Base-by-base conservation (phyloP, 1,284 basidiomycete genomes). In the Ganoderma meredithae region DNA sequence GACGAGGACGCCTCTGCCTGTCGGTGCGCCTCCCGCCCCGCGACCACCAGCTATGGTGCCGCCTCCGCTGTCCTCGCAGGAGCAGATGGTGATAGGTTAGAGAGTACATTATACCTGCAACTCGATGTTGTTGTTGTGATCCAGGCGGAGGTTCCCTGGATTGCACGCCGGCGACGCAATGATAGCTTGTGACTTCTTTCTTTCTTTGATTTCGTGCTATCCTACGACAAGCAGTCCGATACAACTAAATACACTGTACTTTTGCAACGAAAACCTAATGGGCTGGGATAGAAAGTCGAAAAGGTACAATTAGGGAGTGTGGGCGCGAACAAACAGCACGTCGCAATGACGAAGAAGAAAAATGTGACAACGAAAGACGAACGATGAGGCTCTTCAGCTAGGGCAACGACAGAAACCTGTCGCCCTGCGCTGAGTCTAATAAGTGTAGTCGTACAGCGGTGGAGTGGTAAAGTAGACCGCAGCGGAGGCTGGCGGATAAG, bases 1-100 rank as follows among this genome's bases (percentile, higher is more conserved):
- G 94, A 94, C 94, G 12, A 84, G 89, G 69, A 81, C 83, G 15
- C 84, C 87, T 3, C 80, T 94, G 55, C 82, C 89, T 0, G 71
- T 74, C 2, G 91, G 90, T 44, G 91, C 92, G 25, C 89, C 90
- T 7, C 79, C 85, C 36, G 88, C 86, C 0, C 86, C 87, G 1
- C 72, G 70, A 3, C 62, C 70, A 10, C 62, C 72, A 0, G 58
- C 67, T 9, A 58, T 66, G 13, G 68, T 70, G 8, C 60, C 74
- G 3, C 39, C 66, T 8, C 55, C 72, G 4, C 62, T 72, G 1
- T 73, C 79, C 0, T 73, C 78, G 62, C 79, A 76, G 66, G 74
- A 75, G 65, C 74, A 25, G 79, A 81, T 1, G 72, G 77, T 56
- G 19, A 80, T 78, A 67, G 81, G 66, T 53, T 64, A 41, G 22